phyloP scores from a whole-genome alignment of 2,329 filamentous ascomycete species.

The Diaporthe vaccinii region DNA sequence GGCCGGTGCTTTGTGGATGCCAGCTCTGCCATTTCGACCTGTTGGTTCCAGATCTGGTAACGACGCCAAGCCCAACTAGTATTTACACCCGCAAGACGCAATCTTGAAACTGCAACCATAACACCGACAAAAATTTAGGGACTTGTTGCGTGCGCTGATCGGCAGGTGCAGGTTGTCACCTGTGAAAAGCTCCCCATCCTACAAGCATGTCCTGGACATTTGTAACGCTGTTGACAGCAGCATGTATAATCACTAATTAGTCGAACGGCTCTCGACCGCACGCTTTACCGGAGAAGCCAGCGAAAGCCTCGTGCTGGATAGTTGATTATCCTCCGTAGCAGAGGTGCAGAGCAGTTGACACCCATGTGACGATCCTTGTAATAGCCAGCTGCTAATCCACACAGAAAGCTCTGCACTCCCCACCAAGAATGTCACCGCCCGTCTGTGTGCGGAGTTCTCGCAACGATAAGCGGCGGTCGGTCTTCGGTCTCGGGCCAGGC shows the following conservation, averaged over 20 bases:
- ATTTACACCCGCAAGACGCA: neutral
- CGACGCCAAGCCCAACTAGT: neutral
- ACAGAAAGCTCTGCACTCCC: neutral
- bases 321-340: neutral
- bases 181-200: neutral
- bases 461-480: neutral
- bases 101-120: neutral
- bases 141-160: neutral
- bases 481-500: neutral
- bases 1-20: neutral
- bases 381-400: neutral
- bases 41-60: neutral
- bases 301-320: neutral
- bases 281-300: neutral
- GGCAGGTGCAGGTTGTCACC: neutral
- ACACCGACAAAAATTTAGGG: neutral
- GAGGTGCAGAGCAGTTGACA: neutral
- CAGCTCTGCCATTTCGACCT: neutral
- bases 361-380: neutral
- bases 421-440: neutral
- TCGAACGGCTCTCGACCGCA: too few species aligned
- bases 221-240: neutral
- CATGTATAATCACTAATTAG: neutral
- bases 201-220: neutral
- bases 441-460: neutral